Evolutionary conservation across 306 rosid species (phyloP).

Genomic region (Carpinus viminea): DNA sequence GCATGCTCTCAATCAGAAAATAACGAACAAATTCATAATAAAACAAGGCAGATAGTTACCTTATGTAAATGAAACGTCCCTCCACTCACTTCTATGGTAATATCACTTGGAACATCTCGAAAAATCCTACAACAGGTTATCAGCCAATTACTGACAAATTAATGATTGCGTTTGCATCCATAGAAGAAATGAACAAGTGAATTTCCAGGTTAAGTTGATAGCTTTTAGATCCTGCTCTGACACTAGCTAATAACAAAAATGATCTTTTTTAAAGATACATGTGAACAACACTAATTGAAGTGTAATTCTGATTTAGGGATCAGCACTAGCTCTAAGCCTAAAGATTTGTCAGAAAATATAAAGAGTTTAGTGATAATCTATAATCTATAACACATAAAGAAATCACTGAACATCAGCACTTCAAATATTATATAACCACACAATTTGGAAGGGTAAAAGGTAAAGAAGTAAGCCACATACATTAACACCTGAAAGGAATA

Average conservation of each 20-base stretch:
- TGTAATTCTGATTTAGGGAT: neutral
- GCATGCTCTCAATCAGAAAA: conserved; percentile 10
- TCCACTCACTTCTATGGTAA: conserved; percentile 82
- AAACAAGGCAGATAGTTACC: conserved; percentile 39
- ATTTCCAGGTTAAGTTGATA: conserved; percentile 10
- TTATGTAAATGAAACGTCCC: conserved; percentile 79
- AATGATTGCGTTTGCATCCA: neutral
- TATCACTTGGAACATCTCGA: conserved; percentile 96
- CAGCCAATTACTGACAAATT: conserved; percentile 28
- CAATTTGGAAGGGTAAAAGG: neutral
- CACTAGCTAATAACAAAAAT: neutral
- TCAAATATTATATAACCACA: neutral
- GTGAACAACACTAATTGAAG: neutral
- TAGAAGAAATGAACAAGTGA: neutral
- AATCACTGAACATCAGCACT: neutral
- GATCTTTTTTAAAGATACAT: neutral
- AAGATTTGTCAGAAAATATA: neutral
- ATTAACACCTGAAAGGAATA: neutral
- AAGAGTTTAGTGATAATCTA: neutral
- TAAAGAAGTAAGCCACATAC: neutral
- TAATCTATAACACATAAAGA: neutral
- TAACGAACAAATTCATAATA: conserved; percentile 11
- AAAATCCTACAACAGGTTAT: conserved; percentile 71
- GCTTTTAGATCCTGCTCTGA: neutral
- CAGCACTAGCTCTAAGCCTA: neutral